Base-by-base conservation (phyloP, 1,139 yeast species). In the Yamadazyma oceani region DNA sequence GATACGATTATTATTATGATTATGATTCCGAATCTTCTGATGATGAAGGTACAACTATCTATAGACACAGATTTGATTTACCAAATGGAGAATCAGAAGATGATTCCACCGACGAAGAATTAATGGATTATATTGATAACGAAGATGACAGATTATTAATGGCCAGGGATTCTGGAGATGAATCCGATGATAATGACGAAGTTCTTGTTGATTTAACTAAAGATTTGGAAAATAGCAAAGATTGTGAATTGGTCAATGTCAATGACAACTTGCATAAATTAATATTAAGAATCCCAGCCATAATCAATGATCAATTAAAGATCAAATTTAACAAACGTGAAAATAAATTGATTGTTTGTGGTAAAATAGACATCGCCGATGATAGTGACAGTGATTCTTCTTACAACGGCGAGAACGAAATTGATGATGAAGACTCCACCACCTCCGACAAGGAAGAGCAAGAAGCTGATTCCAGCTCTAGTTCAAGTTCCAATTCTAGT, bases 41-140 rank as follows among this genome's bases (percentile, higher is more conserved):
- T 26, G 70, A 62, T 36, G 75, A 69, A 51, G 76, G 75, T 30
- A 46, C 67, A 46, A 69, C 75, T 34, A 69, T 71, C 39, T 70
- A 70, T 40, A 66, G 59, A 49, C 72, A 67, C 49, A 61, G 59
- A 43, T 66, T 66, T 39, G 73, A 66, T 46, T 59, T 67, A 44
- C 72, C 73, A 32, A 66, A 62, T 27, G 57, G 57, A 27, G 62
- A 55, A 42, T 48, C 49, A 15, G 71, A 64, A 40, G 60, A 62
- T 31, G 69, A 65, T 45, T 63, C 70, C 10, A 61, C 69, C 23
- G 72, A 66, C 40, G 70, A 65, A 29, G 73, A 68, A 48, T 57
- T 62, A 40, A 48, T 53, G 38, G 54, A 49, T 9, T 50, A 53
- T 30, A 58, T 55, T 32, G 57, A 53, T 35, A 45, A 44, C 26